These are phyloP conservation scores for Kwoniella sp. DNA, from an alignment of 768 basidiomycete species.

Conservation along the genomic window DNA sequence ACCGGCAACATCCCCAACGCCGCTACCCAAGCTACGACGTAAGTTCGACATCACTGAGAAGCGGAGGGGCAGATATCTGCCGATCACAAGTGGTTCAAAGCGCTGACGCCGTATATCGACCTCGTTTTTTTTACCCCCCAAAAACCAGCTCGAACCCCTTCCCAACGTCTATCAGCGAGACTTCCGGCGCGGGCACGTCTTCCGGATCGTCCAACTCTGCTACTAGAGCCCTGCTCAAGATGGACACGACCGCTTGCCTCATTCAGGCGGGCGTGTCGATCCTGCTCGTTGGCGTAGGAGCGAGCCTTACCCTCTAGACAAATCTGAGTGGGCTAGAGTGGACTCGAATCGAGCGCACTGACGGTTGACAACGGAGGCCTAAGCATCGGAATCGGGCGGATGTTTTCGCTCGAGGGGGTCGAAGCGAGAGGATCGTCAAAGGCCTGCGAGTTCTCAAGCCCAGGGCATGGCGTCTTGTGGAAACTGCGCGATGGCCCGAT, in stretches of 20 bases:
- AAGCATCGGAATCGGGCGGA: too few relatives aligned
- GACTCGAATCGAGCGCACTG: too few relatives aligned
- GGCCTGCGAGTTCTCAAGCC: too few relatives aligned
- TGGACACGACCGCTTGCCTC: neutral
- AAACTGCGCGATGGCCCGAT: too few relatives aligned
- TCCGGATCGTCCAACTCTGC: neutral
- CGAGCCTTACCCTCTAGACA: neutral
- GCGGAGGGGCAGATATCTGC: too few relatives aligned
- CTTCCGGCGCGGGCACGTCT: neutral
- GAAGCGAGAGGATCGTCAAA: too few relatives aligned
- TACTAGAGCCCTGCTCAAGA: neutral
- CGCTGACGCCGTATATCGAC: too few relatives aligned
- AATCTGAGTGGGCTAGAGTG: too few relatives aligned
- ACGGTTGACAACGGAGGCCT: too few relatives aligned
- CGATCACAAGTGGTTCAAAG: too few relatives aligned
- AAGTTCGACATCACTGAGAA: neutral
- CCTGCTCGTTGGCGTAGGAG: neutral
- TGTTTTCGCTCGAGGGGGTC: too few relatives aligned
- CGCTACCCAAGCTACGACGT: conserved; percentile 6
- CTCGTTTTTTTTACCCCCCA: neutral
- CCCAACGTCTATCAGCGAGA: neutral
- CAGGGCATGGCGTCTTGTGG: too few relatives aligned
- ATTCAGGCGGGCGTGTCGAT: neutral
- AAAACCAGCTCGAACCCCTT: conserved; percentile 6
- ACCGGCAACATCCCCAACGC: conserved; percentile 20